phyloP scores from a whole-genome alignment of 129 eudicot species.

The Glebionis coronaria region DNA sequence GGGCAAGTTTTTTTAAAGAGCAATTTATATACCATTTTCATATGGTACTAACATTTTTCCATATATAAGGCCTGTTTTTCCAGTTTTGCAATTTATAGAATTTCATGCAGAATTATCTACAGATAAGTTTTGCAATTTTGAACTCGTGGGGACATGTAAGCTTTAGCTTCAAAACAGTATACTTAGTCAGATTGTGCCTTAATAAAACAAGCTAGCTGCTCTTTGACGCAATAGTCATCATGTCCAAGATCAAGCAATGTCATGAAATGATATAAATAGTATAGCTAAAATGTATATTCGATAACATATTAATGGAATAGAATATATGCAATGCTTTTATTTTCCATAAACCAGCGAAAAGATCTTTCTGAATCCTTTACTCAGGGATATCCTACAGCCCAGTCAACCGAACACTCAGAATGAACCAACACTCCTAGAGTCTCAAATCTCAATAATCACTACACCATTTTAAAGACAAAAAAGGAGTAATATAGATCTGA shows the following conservation, averaged over 20 bases:
- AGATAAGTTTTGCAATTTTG: constrained; percentile 11
- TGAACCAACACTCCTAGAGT: neutral
- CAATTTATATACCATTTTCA: neutral
- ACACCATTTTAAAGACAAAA: neutral
- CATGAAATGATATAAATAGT: constrained; percentile 3
- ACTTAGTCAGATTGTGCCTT: neutral
- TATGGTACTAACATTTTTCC: constrained; percentile 9
- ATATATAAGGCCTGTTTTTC: constrained; percentile 2
- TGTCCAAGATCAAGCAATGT: neutral
- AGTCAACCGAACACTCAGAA: neutral
- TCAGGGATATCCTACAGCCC: neutral
- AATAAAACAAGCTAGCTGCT: neutral
- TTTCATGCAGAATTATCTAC: constrained; percentile 12
- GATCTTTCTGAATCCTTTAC: neutral
- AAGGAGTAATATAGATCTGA: neutral
- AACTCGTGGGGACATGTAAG: constrained; percentile 4
- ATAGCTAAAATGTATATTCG: neutral
- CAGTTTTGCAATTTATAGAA: constrained; percentile 8
- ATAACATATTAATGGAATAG: neutral
- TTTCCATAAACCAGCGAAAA: neutral
- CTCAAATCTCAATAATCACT: neutral
- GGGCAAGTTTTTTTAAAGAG: too few relatives aligned
- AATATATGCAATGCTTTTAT: neutral
- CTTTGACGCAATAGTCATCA: neutral
- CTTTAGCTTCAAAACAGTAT: constrained; percentile 9